phyloP scores from a whole-genome alignment of 1,284 basidiomycete genomes.

The Farysia itapuensis region DNA sequence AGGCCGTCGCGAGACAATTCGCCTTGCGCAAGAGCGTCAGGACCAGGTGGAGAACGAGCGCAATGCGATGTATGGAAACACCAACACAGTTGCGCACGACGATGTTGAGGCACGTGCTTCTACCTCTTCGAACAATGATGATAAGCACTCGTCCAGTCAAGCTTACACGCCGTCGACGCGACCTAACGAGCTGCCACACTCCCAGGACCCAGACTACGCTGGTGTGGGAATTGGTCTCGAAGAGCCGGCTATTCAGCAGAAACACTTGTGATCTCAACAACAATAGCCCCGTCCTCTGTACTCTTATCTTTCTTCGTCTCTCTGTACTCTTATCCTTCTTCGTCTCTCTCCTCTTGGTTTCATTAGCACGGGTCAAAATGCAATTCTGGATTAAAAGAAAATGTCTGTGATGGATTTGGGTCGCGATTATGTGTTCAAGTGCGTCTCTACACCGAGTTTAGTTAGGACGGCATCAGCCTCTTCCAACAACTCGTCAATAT shows the following conservation, averaged over 20 bases:
- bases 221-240: neutral
- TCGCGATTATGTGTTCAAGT: neutral
- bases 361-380: neutral
- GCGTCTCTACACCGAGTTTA: slow-evolving; percentile 13
- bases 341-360: neutral
- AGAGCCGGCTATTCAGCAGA: neutral
- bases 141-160: slow-evolving; percentile 20
- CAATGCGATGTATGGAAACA: slow-evolving; percentile 27
- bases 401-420: neutral
- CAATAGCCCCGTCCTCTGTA: too few species aligned
- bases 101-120: slow-evolving; percentile 32
- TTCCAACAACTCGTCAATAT: too few species aligned
- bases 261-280: too few species aligned
- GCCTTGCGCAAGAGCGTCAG: slow-evolving; percentile 30
- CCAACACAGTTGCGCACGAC: too few species aligned
- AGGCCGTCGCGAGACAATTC: slow-evolving; percentile 46
- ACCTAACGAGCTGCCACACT: slow-evolving; percentile 1
- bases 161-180: neutral
- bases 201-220: neutral
- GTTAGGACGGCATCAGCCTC: slow-evolving; percentile 18
- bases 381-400: neutral
- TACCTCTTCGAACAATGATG: slow-evolving; percentile 10
- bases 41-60: slow-evolving; percentile 40
- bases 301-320: neutral
- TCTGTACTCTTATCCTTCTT: neutral